Evolutionary conservation across 805 yeast genomes (phyloP).

Genomic region (Metschnikowia colocasiae): DNA sequence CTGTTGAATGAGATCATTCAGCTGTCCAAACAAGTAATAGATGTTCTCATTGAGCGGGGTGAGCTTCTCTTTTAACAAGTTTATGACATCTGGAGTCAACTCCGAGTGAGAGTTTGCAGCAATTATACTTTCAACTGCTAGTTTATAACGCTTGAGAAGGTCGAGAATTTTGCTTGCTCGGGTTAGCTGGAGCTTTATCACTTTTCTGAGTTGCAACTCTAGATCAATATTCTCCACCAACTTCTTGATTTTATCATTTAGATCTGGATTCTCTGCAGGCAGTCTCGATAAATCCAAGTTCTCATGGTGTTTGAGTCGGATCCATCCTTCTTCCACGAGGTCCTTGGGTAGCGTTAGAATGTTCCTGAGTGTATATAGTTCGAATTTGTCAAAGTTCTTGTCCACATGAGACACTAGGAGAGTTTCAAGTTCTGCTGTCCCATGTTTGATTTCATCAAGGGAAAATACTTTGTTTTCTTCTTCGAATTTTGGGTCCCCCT

Average conservation of each 20-base stretch:
- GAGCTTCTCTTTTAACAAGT: constrained; percentile 28
- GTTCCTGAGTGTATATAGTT: constrained; percentile 75
- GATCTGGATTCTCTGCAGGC: constrained; percentile 5
- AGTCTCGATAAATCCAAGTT: constrained; percentile 34
- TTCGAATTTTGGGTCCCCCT: constrained; percentile 10
- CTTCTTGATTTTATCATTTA: constrained; percentile 9
- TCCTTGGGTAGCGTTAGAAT: constrained; percentile 67
- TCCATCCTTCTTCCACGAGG: constrained; percentile 59
- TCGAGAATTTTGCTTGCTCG: constrained; percentile 36
- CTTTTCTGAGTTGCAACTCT: constrained; percentile 43
- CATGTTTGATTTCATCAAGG: constrained; percentile 61
- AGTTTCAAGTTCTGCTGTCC: constrained; percentile 78
- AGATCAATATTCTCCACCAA: constrained; percentile 37
- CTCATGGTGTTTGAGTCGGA: constrained; percentile 66
- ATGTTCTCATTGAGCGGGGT: constrained; percentile 48
- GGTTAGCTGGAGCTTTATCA: constrained; percentile 36
- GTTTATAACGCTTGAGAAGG: constrained; percentile 30
- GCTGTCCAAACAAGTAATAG: constrained; percentile 43
- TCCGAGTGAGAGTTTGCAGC: constrained; percentile 16
- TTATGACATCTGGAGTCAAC: constrained; percentile 23
- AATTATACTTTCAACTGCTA: constrained; percentile 21
- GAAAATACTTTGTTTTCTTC: constrained; percentile 9
- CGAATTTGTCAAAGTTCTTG: constrained; percentile 80
- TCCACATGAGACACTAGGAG: constrained; percentile 73
- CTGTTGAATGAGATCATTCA: constrained; percentile 33